Evolutionary conservation across 495 filamentous ascomycete species (phyloP), one percentile per base, ranked within the genome.

Genomic region (Aspergillus haitiensis): DNA sequence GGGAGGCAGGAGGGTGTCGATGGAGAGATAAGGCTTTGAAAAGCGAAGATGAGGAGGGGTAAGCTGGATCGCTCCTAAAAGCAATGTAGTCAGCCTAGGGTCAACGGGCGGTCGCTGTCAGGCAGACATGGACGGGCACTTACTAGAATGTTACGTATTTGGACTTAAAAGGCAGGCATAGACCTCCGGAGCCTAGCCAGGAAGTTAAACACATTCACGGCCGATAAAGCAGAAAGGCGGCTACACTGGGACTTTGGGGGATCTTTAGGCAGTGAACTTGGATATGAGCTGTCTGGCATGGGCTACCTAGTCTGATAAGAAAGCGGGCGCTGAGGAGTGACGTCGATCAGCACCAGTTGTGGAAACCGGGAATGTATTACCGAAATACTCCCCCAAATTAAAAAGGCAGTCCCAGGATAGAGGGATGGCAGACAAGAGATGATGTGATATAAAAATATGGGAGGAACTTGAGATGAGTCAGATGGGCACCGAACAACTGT

Each of bases 1-100:
- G 50, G 36, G n/a, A 16, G 32, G 15, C 12, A n/a, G 50, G 34
- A 35, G 50, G 37, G 54, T 40, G 11, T 4, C 37, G 39, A 32
- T 27, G 42, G 34, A 27, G 21, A 27, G 21, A 56, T 7, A 47
- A 47, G 34, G 54, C 18, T 48, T 40, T 39, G 32, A 49, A 39
- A 48, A 13, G 16, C 31, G 45, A 39, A 53, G 73, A 62, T 65
- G 69, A 73, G 66, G 61, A 63, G 61, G 61, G 61, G 61, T 58
- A 63, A 51, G 52, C 52, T 39, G 52, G 49, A 18, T 53, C 52
- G 45, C 33, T 52, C 59, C 53, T 40, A 39, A 61, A 55, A 34
- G 48, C 21, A 27, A 27, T 27, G 21, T 3, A 57, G 47, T 67
- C 65, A 67, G 65, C 61, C 65, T 62, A 56, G 62, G 64, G 59